These are phyloP conservation scores for Stygiomarasmius scandens DNA, from an alignment of 1,284 basidiomycete species.

Conservation along the genomic window DNA sequence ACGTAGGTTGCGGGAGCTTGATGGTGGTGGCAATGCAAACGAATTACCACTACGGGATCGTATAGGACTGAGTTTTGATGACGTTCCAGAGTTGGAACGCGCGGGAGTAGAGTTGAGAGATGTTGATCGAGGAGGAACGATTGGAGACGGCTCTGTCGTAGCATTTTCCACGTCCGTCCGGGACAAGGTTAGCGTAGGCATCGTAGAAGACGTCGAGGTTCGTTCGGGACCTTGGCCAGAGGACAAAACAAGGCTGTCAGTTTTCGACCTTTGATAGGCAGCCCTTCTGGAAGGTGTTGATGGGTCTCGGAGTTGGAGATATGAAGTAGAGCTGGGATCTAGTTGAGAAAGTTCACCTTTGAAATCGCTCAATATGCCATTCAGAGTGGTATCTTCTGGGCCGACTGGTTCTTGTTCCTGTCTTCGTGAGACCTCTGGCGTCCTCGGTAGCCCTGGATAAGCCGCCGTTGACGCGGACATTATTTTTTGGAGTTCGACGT, in stretches of 20 bases:
- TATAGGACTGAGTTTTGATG: slow-evolving; percentile 41
- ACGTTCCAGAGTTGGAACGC: slow-evolving; percentile 41
- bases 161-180: neutral
- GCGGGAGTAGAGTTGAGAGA: slow-evolving; percentile 52
- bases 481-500: slow-evolving; percentile 60
- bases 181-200: slow-evolving; percentile 9
- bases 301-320: slow-evolving; percentile 66
- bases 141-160: slow-evolving; percentile 36
- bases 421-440: slow-evolving; percentile 25
- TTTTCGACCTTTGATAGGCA: slow-evolving; percentile 25
- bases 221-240: slow-evolving; percentile 12
- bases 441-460: slow-evolving; percentile 34
- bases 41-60: slow-evolving; percentile 41
- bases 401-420: slow-evolving; percentile 26
- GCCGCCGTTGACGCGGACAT: slow-evolving; percentile 37
- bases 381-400: slow-evolving; percentile 44
- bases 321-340: slow-evolving; percentile 53
- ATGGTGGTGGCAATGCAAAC: slow-evolving; percentile 22
- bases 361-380: slow-evolving; percentile 69
- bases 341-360: slow-evolving; percentile 68
- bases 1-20: slow-evolving; percentile 49
- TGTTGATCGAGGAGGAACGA: slow-evolving; percentile 59
- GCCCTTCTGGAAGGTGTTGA: slow-evolving; percentile 53
- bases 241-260: slow-evolving; percentile 20
- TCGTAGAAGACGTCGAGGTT: slow-evolving; percentile 5